Evolutionary conservation across 2,329 filamentous ascomycete genomes (phyloP).

Genomic region (Aspergillus candidus): DNA sequence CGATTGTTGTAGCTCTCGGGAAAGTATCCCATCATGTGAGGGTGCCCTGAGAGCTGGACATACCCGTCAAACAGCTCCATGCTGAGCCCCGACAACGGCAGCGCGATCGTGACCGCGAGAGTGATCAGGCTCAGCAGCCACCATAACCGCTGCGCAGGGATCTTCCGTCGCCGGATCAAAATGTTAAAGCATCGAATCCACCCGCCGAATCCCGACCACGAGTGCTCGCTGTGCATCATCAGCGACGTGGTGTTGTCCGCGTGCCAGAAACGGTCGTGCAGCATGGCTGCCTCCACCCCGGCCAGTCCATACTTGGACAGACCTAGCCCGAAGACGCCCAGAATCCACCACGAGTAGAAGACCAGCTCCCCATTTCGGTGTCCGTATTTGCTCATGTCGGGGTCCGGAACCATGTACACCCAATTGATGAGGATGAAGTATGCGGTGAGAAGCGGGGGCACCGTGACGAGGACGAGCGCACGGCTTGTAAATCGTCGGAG

Average conservation of each 20-base stretch:
- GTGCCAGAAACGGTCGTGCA: conserved; percentile 7
- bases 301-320: conserved; percentile 8
- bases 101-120: neutral
- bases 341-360: conserved; percentile 13
- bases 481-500: too few relatives aligned
- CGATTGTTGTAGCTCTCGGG: too few relatives aligned
- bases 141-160: too few relatives aligned
- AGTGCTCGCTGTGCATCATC: conserved; percentile 6
- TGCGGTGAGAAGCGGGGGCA: too few relatives aligned
- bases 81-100: conserved; percentile 10
- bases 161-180: too few relatives aligned
- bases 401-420: too few relatives aligned
- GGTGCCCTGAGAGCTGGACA: conserved; percentile 3
- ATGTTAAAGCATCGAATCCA: too few relatives aligned
- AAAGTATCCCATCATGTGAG: neutral
- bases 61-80: conserved; percentile 11
- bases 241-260: conserved; percentile 4
- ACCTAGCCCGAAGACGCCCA: conserved; percentile 12
- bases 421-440: too few relatives aligned
- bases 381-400: conserved; percentile 1
- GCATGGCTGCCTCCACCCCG: conserved; percentile 12
- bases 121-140: too few relatives aligned
- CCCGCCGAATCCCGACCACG: neutral
- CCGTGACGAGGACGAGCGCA: neutral
- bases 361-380: conserved; percentile 4